A percentile compares a stretch with the other conserved stretches of the same genome.
Conservation (phyloP, 805 yeast species). For the Blastobotrys americana region DNA sequence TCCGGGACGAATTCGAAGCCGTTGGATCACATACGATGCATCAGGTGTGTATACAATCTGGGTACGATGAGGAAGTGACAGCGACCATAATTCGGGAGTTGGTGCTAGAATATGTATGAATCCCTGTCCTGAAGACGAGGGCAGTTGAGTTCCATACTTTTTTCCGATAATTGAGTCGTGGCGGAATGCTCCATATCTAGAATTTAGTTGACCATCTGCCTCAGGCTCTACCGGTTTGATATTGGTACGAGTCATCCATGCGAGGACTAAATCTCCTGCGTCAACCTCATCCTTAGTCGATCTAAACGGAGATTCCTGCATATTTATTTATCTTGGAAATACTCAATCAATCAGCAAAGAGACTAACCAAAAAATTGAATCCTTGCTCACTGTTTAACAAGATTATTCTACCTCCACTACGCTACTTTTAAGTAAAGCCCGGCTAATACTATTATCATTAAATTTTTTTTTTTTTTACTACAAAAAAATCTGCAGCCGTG, state of each 20-base stretch:
- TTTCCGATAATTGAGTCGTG: slow-evolving; percentile 76
- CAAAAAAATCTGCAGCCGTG: too few species aligned
- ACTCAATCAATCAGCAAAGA: too few species aligned
- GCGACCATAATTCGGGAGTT: slow-evolving; percentile 91
- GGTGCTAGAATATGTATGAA: slow-evolving; percentile 86
- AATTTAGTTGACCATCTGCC: slow-evolving; percentile 58
- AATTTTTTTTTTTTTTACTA: too few species aligned
- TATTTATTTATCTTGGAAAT: too few species aligned
- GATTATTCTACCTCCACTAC: too few species aligned
- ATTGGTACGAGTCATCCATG: slow-evolving; percentile 74
- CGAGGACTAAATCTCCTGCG: slow-evolving; percentile 81
- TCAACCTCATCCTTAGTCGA: neutral
- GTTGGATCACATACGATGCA: slow-evolving; percentile 80
- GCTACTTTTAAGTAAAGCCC: too few species aligned
- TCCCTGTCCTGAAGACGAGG: slow-evolving; percentile 58
- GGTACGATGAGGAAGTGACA: slow-evolving; percentile 94
- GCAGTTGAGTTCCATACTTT: slow-evolving; percentile 77
- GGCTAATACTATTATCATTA: too few species aligned
- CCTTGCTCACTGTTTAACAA: too few species aligned
- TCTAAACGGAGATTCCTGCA: neutral
- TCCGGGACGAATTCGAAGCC: slow-evolving; percentile 67
- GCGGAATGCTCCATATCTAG: slow-evolving; percentile 86
- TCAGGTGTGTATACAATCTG: slow-evolving; percentile 97
- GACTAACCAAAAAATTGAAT: slow-evolving; percentile 2
- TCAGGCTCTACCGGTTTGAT: slow-evolving; percentile 66